phyloP scores from a whole-genome alignment of 108 stramenopile genomes.

The Chaetoceros muelleri region DNA sequence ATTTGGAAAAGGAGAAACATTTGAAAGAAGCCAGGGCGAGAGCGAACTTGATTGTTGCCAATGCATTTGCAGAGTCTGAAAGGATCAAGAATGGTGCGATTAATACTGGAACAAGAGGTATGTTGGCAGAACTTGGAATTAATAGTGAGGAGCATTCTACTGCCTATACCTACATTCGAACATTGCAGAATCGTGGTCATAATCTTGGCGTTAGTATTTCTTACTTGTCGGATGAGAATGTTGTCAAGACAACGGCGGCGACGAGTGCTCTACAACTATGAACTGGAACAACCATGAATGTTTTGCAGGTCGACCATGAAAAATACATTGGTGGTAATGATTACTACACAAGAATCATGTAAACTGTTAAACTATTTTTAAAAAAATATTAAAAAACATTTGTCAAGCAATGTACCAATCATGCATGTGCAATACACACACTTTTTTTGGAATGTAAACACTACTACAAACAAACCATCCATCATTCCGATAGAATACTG shows the following conservation, averaged over 20 bases:
- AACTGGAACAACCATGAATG: too few relatives aligned
- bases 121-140: conserved; percentile 21
- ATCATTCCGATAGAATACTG: too few relatives aligned
- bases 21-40: conserved; percentile 26
- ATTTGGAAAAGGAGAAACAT: conserved; percentile 18
- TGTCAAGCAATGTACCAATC: too few relatives aligned
- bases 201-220: conserved; percentile 17
- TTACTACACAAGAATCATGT: too few relatives aligned
- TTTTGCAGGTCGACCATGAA: too few relatives aligned
- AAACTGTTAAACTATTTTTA: too few relatives aligned
- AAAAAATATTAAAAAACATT: too few relatives aligned
- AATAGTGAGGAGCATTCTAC: conserved; percentile 25
- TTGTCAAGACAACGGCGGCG: conserved; percentile 16
- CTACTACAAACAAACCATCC: too few relatives aligned
- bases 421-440: too few relatives aligned
- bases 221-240: conserved; percentile 18
- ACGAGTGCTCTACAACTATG: background rate
- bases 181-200: conserved; percentile 18
- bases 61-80: conserved; percentile 18
- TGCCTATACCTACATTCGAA: conserved; percentile 33
- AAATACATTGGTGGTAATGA: too few relatives aligned
- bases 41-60: conserved; percentile 23
- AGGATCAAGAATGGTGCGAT: conserved; percentile 17
- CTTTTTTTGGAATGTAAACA: too few relatives aligned
- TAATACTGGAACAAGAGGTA: conserved; percentile 21